phyloP scores from a whole-genome alignment of 2,329 filamentous ascomycete genomes.

The Zymoseptoria pseudotritici region DNA sequence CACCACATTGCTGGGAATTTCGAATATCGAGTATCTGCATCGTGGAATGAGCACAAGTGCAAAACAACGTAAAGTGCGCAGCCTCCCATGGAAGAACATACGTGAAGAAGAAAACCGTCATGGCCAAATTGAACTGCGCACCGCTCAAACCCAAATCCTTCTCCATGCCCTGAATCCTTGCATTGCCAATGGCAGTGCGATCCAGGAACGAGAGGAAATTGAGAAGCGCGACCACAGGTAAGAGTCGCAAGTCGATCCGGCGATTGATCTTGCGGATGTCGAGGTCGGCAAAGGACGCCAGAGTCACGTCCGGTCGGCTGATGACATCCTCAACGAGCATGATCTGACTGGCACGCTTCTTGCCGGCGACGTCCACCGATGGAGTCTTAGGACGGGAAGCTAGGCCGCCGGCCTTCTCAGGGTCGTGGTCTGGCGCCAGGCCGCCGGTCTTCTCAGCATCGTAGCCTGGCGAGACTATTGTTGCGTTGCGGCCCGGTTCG shows the following conservation, averaged over 20 bases:
- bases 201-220: constrained; percentile 31
- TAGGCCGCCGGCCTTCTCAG: background rate
- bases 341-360: background rate
- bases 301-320: background rate
- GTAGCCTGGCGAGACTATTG: background rate
- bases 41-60: background rate
- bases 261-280: constrained; percentile 1
- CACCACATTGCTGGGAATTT: background rate
- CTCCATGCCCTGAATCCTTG: constrained; percentile 32
- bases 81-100: constrained; percentile 30
- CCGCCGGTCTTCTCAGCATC: background rate
- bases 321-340: background rate
- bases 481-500: background rate
- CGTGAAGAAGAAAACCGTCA: constrained; percentile 33
- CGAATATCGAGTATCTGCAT: background rate
- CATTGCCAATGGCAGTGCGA: constrained; percentile 25
- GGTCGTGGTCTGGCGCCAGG: background rate
- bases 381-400: background rate
- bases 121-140: constrained; percentile 32
- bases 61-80: constrained; percentile 56
- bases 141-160: constrained; percentile 29
- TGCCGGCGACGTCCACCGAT: background rate
- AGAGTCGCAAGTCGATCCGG: constrained; percentile 15
- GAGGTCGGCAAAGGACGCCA: background rate
- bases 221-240: constrained; percentile 33